Evolutionary conservation across 352 stramenopile species (phyloP), one percentile per base, ranked within the genome.

Genomic region (Phytophthora sojae): DNA sequence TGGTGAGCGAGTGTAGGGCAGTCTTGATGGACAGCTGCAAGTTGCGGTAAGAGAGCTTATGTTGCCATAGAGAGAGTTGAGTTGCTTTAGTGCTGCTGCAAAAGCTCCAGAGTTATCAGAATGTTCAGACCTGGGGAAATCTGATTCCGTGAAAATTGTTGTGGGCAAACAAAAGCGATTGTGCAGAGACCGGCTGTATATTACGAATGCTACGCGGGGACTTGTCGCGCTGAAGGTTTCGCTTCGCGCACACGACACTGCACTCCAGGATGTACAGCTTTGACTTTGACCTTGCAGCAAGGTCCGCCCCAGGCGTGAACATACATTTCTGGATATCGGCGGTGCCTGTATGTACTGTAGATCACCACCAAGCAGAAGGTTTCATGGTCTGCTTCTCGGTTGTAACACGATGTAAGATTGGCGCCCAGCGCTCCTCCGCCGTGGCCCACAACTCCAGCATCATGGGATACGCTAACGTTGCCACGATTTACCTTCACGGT

Each of bases 141-240:
- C 52, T 68, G 52, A 37, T 23, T 30, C 42, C 6, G 12, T 26
- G 32, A 60, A 66, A 67, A 60, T 52, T 66, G 23, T 57, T 52
- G 17, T 7, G 30, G 15, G 32, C 21, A 59, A 59, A 59, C 49
- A 59, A 59, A 52, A 42, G 49, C n/a, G 47, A 59, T 30, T 45
- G 59, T 49, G 17, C 9, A 44, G 0, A 23, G 37, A 55, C 63
- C 63, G 54, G 64, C 58, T 66, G 57, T 19, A 61, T 39, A 12
- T 21, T 61, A 14, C 56, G 64, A 71, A 71, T 58, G 64, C 49
- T 56, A 73, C 59, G 9, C 59, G 37, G 51, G 17, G 21, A 29
- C 50, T 66, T 66, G 39, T 15, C 19, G 32, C 26, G 53, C 61
- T 57, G 44, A 47, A 21, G 12, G 8, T 8, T 55, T 55, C 35